Percentiles rank a stretch among this genome's conserved stretches.
phyloP scores from a whole-genome alignment of 2,329 filamentous ascomycete species.

The Pseudogymnoascus sp. region DNA sequence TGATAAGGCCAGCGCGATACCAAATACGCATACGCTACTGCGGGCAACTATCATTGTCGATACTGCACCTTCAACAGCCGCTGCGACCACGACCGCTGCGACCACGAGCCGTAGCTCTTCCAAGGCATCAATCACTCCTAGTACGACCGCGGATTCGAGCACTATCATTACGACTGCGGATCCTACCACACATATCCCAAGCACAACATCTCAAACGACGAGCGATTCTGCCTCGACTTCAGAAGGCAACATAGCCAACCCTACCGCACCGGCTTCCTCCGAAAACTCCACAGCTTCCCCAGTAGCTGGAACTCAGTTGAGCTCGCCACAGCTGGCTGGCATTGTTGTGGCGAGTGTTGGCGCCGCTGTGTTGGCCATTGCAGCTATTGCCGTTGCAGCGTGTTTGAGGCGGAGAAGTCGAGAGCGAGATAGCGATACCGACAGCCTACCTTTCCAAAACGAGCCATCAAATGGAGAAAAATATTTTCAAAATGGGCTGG shows the following conservation, averaged over 20 bases:
- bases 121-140: conserved; percentile 13
- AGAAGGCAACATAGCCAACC: not conserved
- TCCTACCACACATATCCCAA: conserved; percentile 15
- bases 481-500: conserved; percentile 14
- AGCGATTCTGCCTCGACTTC: not conserved
- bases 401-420: conserved; percentile 26
- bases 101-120: conserved; percentile 10
- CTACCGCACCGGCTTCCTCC: not conserved
- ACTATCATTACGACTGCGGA: conserved; percentile 17
- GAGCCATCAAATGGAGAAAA: conserved; percentile 21
- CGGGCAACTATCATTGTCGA: conserved; percentile 47
- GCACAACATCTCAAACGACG: conserved; percentile 15
- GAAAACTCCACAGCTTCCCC: not conserved
- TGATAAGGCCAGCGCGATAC: conserved; percentile 40
- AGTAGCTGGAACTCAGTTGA: conserved; percentile 21
- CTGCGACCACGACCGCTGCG: conserved; percentile 15
- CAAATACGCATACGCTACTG: conserved; percentile 52
- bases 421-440: conserved; percentile 26
- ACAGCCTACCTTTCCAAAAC: conserved; percentile 24
- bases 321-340: conserved; percentile 46
- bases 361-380: conserved; percentile 41
- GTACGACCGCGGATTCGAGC: conserved; percentile 14
- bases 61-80: conserved; percentile 24
- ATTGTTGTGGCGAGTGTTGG: conserved; percentile 50
- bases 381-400: conserved; percentile 35